Conservation (phyloP, 1,284 basidiomycete species). For the Fomitopsis schrenkii region DNA sequence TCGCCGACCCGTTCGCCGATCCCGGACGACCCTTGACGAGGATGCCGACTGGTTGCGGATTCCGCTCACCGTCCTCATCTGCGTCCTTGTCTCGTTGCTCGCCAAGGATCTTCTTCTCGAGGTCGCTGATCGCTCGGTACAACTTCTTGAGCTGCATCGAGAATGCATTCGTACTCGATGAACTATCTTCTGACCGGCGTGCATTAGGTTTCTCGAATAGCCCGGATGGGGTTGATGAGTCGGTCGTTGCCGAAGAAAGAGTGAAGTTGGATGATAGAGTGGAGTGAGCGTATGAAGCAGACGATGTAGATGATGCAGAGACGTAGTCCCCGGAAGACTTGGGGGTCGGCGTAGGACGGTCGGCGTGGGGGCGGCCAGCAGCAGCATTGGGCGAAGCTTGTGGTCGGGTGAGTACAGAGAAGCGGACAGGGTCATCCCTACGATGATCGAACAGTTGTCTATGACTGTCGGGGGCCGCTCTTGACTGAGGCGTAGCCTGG, state of each 20-base stretch:
- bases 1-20: slow-evolving; percentile 30
- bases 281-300: slow-evolving; percentile 60
- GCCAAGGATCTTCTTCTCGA: slow-evolving; percentile 70
- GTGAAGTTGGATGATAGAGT: slow-evolving; percentile 71
- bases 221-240: slow-evolving; percentile 66
- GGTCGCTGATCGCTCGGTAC: slow-evolving; percentile 69
- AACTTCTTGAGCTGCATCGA: slow-evolving; percentile 75
- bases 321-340: slow-evolving; percentile 65
- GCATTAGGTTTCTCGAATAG: slow-evolving; percentile 41
- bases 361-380: slow-evolving; percentile 20
- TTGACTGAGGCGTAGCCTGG: slow-evolving; percentile 27
- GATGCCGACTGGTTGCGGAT: slow-evolving; percentile 32
- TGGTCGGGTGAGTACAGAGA: slow-evolving; percentile 59
- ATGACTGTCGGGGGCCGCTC: slow-evolving; percentile 31
- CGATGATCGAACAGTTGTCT: slow-evolving; percentile 80
- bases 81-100: slow-evolving; percentile 55
- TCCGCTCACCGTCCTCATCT: slow-evolving; percentile 35
- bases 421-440: slow-evolving; percentile 82
- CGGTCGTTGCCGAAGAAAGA: slow-evolving; percentile 68
- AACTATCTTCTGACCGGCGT: slow-evolving; percentile 42
- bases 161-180: slow-evolving; percentile 64
- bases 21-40: slow-evolving; percentile 43
- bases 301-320: slow-evolving; percentile 73
- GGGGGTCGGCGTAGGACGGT: slow-evolving; percentile 42
- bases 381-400: slow-evolving; percentile 11